A percentile compares a stretch with the other conserved stretches of the same genome.
phyloP scores from a whole-genome alignment of 2,329 filamentous ascomycete species.

The Elsinoe ampelina region DNA sequence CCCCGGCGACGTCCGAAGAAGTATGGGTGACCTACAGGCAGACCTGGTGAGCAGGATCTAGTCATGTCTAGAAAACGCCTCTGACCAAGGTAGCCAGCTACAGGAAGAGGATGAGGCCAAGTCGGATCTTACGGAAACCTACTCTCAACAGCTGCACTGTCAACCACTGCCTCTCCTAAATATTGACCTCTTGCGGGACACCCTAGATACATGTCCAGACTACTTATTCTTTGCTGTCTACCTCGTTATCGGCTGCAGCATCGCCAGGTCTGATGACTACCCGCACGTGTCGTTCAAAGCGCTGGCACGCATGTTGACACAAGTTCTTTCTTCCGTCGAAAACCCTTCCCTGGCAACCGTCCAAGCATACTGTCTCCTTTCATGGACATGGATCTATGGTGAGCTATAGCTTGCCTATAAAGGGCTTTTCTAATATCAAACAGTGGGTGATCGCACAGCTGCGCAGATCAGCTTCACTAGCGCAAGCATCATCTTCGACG shows the following conservation, averaged over 20 bases:
- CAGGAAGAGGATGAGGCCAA: neutral
- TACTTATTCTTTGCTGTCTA: neutral
- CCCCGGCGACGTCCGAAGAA: neutral
- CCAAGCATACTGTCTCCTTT: neutral
- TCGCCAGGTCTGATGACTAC: neutral
- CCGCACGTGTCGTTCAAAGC: neutral
- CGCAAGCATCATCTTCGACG: neutral
- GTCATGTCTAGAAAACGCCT: no score
- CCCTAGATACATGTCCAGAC: neutral
- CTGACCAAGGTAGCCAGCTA: neutral
- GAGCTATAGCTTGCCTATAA: neutral
- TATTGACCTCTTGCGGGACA: neutral
- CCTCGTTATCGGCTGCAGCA: neutral
- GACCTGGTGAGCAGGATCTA: neutral
- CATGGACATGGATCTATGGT: conserved; percentile 1
- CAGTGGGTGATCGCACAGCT: conserved; percentile 3
- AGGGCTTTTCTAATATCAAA: neutral
- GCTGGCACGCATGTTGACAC: neutral
- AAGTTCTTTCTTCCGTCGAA: neutral
- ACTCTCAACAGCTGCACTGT: conserved; percentile 1
- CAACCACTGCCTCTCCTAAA: conserved; percentile 10
- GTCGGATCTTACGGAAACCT: neutral
- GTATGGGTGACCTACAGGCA: neutral
- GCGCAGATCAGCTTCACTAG: neutral
- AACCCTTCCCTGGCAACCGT: neutral